These are phyloP conservation scores for Mucor racemosus DNA, from an alignment of 371 early-diverging fungal species.

Conservation along the genomic window DNA sequence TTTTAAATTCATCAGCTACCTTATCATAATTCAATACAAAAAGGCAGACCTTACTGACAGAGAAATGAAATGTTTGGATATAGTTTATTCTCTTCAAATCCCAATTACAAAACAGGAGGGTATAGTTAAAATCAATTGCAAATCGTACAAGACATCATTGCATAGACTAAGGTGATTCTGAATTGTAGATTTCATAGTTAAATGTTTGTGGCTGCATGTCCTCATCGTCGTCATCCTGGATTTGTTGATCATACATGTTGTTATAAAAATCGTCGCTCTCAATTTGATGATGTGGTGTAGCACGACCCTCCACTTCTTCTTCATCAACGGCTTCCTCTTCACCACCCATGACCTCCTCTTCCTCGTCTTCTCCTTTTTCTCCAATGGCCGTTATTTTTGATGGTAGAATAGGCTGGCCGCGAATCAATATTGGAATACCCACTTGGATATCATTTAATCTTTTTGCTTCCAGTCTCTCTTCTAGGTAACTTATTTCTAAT, in stretches of 20 bases:
- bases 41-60: no score
- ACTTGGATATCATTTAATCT: neutral
- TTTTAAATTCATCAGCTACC: no score
- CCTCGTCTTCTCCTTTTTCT: neutral
- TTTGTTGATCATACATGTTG: neutral
- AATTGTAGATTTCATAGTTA: neutral
- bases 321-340: neutral
- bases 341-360: neutral
- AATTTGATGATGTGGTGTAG: no score
- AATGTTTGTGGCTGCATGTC: neutral
- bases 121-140: neutral
- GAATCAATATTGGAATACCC: slow-evolving; percentile 2
- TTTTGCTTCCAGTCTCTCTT: slow-evolving; percentile 7
- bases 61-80: no score
- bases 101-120: neutral
- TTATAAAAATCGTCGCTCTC: neutral
- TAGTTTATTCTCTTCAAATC: neutral
- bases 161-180: neutral
- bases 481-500: neutral
- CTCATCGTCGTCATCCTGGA: neutral
- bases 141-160: no score
- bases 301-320: neutral
- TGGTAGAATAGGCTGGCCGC: neutral
- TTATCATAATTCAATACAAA: no score
- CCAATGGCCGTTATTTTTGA: neutral